Evolutionary conservation across 2,329 filamentous ascomycete genomes (phyloP), one percentile per base, ranked within the genome.

Genomic region (Trichoderma sp.): DNA sequence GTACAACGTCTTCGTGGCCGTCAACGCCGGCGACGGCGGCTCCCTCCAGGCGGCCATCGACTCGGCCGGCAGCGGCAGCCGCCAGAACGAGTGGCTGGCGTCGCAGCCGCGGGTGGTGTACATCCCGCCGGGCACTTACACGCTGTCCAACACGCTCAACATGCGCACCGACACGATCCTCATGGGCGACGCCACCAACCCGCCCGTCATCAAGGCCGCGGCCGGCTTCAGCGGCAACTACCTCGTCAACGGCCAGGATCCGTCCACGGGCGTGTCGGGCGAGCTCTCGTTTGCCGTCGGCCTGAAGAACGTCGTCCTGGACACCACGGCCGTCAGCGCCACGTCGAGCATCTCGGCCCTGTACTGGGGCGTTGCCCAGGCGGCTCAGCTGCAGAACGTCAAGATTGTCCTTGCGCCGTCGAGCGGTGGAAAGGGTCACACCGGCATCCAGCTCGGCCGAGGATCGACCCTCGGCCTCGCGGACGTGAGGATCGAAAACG

Each of bases 361-460:
- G 0, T 77, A 72, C 59, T 81, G 79, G 79, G 77, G 78, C 12
- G 79, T 81, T n/a, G 79, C 79, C 2, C 78, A 81, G 66, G 78
- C 66, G 7, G 73, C 75, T 1, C 78, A 81, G 58, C 71, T 80
- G 5, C 78, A 79, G 52, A 81, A 81, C 62, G 70, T 81, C 67
- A 77, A 74, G 66, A 81, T 82, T 62, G 72, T 66, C 17, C 79
- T 82, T 77, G 69, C 78, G 1, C 66, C 65, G 1, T 75, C 78
- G 0, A 68, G 59, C 56, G 74, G 76, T 48, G 75, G 74, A 26
- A 68, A 71, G 0, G 78, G 78, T 0, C 78, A 81, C 67, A 78
- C 75, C 3, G 79, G 79, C 41, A 80, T 81, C 56, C 68, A 67
- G 7, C 75, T 81, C n/a, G 75, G 75, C 1, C 72, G 77, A 19